Evolutionary conservation across 148 eudicot species (phyloP), one percentile per base, ranked within the genome.

Genomic region (Amaranthus cruentus): DNA sequence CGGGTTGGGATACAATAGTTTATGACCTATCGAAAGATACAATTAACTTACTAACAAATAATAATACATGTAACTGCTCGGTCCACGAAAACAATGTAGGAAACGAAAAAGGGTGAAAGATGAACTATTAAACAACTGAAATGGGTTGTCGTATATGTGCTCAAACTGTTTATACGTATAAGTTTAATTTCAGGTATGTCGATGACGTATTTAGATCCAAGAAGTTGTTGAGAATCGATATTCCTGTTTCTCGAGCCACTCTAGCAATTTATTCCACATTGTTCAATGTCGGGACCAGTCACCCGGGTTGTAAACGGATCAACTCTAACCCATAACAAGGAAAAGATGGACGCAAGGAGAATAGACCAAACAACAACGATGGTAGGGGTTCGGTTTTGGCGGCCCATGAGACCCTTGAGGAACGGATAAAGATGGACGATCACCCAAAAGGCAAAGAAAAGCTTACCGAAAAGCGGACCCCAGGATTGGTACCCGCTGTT

Each of bases 351-450:
- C 11, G 90, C 90, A 46, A 87, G 84, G 9, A 87, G 85, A 64
- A 87, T 83, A 1, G 88, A 81, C 88, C 88, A 87, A 42, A 87
- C 87, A 44, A 87, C 84, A 15, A 85, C 85, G 7, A 87, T 87
- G 12, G 90, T 87, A 0, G 88, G 88, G 0, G 85, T 85, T 55
- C 87, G 57, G 76, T 83, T 85, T 64, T 83, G 85, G 12, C 84
- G 78, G 28, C 88, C 90, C 84, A 87, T 73, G 21, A 87, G 76
- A 76, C 90, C 90, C 77, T 87, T 87, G 21, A 87, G 90, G 85
- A 87, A 85, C 21, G 88, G 90, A 44, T 87, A 87, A 12, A 87
- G 76, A 79, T 87, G 90, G 71, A 87, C 74, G 5, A 87, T 87
- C 80, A 87, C 90, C 90, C 88, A 83, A 21, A 87, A 77, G 28